Conservation (phyloP, 805 yeast species). For the Wickerhamomyces hampshirensis region DNA sequence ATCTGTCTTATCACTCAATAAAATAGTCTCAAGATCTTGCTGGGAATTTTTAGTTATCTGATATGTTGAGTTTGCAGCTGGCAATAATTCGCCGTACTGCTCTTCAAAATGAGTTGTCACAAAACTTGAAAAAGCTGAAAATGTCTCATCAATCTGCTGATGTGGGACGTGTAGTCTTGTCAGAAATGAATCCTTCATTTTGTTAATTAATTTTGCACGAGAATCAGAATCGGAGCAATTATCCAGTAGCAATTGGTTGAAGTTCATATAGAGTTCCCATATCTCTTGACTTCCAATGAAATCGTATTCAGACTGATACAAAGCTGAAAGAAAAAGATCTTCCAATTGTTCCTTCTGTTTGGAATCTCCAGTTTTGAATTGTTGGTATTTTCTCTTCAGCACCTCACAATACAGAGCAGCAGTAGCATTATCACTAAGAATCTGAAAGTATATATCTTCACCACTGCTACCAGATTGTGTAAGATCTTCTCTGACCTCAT, state of each 20-base stretch:
- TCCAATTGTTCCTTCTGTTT: no score
- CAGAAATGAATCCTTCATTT: constrained; percentile 6
- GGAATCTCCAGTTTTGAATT: no score
- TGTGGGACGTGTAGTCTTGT: constrained; percentile 39
- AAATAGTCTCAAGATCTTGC: constrained; percentile 29
- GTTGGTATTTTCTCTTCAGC: no score
- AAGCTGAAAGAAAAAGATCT: neutral
- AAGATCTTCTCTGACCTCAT: no score
- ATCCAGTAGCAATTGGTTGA: no score
- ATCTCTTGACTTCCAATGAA: constrained; percentile 5
- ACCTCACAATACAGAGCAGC: neutral
- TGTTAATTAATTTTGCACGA: neutral
- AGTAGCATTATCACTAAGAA: neutral
- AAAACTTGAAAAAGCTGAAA: constrained; percentile 35
- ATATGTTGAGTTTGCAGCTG: constrained; percentile 30
- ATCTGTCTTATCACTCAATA: constrained; percentile 22
- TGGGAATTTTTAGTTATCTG: constrained; percentile 27
- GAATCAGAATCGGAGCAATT: no score
- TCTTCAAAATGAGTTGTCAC: constrained; percentile 28
- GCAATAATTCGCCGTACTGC: constrained; percentile 33
- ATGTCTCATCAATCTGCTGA: constrained; percentile 34
- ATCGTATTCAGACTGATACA: neutral
- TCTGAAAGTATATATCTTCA: neutral
- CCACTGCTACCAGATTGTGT: no score
- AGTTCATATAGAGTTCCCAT: neutral